phyloP scores from a whole-genome alignment of 2,329 filamentous ascomycete genomes.

The Cadophora sp. region DNA sequence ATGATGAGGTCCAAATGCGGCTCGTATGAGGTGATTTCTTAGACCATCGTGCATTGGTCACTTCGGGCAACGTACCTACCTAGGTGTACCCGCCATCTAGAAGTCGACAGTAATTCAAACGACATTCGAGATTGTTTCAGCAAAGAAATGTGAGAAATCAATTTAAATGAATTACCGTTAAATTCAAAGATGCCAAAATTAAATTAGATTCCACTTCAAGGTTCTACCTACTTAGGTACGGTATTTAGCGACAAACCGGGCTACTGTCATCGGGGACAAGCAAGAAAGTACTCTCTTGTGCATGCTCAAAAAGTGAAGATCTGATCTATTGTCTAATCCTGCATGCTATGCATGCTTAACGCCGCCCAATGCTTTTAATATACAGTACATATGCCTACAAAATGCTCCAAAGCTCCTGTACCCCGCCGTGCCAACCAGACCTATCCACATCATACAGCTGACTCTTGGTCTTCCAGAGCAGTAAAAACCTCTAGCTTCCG shows the following conservation, averaged over 20 bases:
- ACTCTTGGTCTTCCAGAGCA: constrained; percentile 33
- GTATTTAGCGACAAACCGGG: no score
- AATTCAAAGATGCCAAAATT: no score
- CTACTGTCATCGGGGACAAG: not conserved
- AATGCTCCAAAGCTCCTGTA: not conserved
- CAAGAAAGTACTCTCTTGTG: not conserved
- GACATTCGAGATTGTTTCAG: not conserved
- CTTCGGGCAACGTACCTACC: no score
- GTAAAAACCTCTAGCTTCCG: constrained; percentile 69
- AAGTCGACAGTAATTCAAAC: not conserved
- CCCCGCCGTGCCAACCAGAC: constrained; percentile 7
- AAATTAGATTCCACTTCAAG: no score
- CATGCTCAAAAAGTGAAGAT: constrained; percentile 41
- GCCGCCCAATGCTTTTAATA: constrained; percentile 42
- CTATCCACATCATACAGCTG: constrained; percentile 33
- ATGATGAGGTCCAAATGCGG: no score
- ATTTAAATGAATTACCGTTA: no score
- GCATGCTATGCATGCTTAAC: constrained; percentile 38
- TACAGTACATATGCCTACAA: constrained; percentile 40
- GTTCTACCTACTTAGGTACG: no score
- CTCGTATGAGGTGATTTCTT: no score
- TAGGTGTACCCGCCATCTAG: no score
- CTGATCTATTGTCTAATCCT: constrained; percentile 42
- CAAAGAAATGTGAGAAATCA: no score
- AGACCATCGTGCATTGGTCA: no score